Percentiles rank a stretch among this genome's conserved stretches.
Conservation (phyloP, 2,329 filamentous ascomycete genomes). For the Aspergillus eucalypticola region DNA sequence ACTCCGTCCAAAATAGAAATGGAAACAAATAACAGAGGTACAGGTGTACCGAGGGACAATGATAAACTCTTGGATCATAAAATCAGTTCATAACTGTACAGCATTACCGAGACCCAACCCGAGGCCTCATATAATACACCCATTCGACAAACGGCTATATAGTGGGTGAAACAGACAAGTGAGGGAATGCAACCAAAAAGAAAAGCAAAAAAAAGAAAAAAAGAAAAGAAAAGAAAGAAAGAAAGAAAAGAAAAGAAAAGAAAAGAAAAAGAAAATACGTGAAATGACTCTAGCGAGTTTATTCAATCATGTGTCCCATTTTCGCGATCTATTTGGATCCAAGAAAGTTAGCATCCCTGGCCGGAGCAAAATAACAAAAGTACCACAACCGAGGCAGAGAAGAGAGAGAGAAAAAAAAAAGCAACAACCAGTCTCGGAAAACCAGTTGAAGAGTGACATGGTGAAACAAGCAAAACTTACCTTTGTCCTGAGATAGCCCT, state of each 20-base stretch:
- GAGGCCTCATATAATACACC: slow-evolving; percentile 1
- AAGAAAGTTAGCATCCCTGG: slow-evolving; percentile 9
- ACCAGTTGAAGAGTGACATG: neutral
- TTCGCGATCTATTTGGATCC: slow-evolving; percentile 68
- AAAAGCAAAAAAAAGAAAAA: neutral
- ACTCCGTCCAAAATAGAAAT: neutral
- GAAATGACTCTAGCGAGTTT: slow-evolving; percentile 16
- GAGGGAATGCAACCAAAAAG: slow-evolving; percentile 4
- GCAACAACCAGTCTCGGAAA: neutral
- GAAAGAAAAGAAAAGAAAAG: no score
- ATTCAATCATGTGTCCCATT: slow-evolving; percentile 74
- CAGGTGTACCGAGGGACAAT: neutral
- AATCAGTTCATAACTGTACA: slow-evolving; percentile 1
- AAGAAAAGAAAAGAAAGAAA: no score
- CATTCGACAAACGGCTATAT: neutral
- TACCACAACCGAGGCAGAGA: neutral
- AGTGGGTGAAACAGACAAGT: slow-evolving; percentile 1
- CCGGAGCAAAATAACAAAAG: neutral
- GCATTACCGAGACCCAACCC: neutral
- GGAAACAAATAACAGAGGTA: neutral
- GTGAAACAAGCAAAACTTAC: slow-evolving; percentile 50
- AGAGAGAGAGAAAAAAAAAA: neutral
- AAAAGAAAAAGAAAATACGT: neutral
- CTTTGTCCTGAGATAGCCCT: slow-evolving; percentile 94
- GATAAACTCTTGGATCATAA: neutral